phyloP scores from a whole-genome alignment of 2,329 filamentous ascomycete genomes.

The Talaromyces funiculosus region DNA sequence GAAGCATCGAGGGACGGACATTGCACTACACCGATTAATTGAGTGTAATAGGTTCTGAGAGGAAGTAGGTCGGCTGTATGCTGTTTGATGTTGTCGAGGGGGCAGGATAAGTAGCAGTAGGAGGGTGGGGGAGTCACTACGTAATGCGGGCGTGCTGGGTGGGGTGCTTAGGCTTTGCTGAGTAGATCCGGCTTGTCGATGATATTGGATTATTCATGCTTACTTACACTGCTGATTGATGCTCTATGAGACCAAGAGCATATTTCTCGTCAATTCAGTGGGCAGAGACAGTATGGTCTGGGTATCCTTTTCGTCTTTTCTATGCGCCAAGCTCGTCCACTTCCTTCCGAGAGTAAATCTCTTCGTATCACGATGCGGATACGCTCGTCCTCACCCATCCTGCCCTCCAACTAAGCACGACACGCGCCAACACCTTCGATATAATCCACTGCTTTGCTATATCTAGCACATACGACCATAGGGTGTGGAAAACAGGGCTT shows the following conservation, averaged over 20 bases:
- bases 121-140: neutral
- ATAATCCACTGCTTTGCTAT: neutral
- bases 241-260: too few relatives aligned
- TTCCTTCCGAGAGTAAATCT: neutral
- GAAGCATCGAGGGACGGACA: constrained; percentile 65
- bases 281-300: too few relatives aligned
- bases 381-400: neutral
- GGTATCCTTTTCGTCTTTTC: too few relatives aligned
- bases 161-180: too few relatives aligned
- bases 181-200: neutral
- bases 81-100: neutral
- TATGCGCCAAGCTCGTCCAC: neutral
- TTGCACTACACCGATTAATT: constrained; percentile 9
- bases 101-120: neutral
- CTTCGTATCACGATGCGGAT: neutral
- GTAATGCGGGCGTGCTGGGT: neutral
- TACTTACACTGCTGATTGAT: too few relatives aligned
- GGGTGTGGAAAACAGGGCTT: constrained; percentile 45
- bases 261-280: too few relatives aligned
- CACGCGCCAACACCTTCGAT: neutral
- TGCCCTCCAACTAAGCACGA: neutral
- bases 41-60: neutral
- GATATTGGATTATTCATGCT: neutral
- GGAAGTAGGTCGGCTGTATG: neutral
- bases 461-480: constrained; percentile 37